Evolutionary conservation across 495 filamentous ascomycete species (phyloP).

Genomic region (Tuber magnatum): DNA sequence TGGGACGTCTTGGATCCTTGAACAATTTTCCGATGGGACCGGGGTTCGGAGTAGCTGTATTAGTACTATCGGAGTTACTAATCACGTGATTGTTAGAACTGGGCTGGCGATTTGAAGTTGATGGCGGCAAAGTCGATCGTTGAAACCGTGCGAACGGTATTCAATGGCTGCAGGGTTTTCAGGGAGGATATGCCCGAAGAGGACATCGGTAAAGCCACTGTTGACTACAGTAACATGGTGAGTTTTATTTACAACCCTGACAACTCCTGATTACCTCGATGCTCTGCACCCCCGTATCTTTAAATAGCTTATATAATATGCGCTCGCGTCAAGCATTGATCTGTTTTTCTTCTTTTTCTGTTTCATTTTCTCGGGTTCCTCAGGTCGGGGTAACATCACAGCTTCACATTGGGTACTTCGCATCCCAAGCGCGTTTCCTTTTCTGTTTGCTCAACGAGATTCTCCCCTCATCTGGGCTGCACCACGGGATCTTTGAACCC

Average conservation of each 20-base stretch:
- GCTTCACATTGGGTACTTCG: not conserved
- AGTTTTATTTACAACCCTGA: constrained; percentile 16
- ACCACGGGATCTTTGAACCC: constrained; percentile 14
- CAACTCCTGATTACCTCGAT: not conserved
- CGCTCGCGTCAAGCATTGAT: not conserved
- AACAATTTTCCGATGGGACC: constrained; percentile 7
- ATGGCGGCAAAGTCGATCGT: constrained; percentile 50
- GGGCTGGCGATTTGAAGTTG: constrained; percentile 80
- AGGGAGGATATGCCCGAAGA: constrained; percentile 58
- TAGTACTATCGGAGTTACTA: constrained; percentile 10
- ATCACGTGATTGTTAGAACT: constrained; percentile 58
- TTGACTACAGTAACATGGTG: constrained; percentile 89
- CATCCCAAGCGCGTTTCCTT: constrained; percentile 7
- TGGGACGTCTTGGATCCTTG: constrained; percentile 1
- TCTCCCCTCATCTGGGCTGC: not conserved
- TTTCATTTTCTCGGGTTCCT: constrained; percentile 6
- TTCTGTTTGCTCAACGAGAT: not conserved
- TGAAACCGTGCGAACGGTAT: constrained; percentile 35
- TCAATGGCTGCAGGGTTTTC: constrained; percentile 39
- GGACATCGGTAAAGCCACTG: constrained; percentile 43
- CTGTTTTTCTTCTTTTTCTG: not conserved
- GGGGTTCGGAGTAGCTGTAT: constrained; percentile 10
- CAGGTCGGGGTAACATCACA: not conserved
- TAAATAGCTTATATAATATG: not conserved
- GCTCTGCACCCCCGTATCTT: not conserved